Evolutionary conservation across 352 stramenopile species (phyloP).

Genomic region (Phytopythium chamaehyphon): DNA sequence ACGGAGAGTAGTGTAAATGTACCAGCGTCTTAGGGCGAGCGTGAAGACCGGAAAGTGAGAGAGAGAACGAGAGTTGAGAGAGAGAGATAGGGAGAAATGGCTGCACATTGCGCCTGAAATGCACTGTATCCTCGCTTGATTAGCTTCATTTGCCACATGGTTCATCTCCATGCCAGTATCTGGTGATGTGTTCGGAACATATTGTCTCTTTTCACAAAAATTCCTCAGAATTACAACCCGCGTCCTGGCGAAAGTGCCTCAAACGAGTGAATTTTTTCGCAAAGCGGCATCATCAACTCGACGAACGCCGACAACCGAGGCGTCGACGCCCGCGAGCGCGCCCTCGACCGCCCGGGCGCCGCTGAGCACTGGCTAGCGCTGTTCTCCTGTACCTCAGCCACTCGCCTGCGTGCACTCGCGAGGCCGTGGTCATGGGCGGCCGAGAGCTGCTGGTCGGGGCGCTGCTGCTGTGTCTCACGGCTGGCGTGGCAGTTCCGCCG

Average conservation of each 20-base stretch:
- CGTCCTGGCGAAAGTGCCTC: neutral
- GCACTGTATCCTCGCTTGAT: too few relatives aligned
- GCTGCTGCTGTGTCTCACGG: slow-evolving; percentile 2
- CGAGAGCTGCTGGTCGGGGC: neutral
- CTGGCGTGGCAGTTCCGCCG: too few relatives aligned
- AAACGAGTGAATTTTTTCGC: neutral
- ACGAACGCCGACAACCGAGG: neutral
- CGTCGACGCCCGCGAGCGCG: neutral
- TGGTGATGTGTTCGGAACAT: too few relatives aligned
- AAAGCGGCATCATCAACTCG: neutral
- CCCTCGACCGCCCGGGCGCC: neutral
- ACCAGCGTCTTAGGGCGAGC: neutral
- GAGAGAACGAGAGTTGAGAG: too few relatives aligned
- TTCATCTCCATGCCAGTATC: too few relatives aligned
- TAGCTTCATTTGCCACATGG: too few relatives aligned
- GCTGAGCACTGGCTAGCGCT: neutral
- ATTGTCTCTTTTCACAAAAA: too few relatives aligned
- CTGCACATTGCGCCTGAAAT: too few relatives aligned
- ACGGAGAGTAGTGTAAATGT: too few relatives aligned
- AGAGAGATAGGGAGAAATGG: too few relatives aligned
- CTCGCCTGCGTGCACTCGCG: neutral
- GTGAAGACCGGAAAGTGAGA: neutral
- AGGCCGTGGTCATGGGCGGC: neutral
- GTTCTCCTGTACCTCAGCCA: neutral
- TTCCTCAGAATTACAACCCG: too few relatives aligned